A percentile compares a stretch with the other conserved stretches of the same genome.
Evolutionary conservation across 2,329 filamentous ascomycete genomes (phyloP).

Genomic region (Lasiodiplodia citricola): DNA sequence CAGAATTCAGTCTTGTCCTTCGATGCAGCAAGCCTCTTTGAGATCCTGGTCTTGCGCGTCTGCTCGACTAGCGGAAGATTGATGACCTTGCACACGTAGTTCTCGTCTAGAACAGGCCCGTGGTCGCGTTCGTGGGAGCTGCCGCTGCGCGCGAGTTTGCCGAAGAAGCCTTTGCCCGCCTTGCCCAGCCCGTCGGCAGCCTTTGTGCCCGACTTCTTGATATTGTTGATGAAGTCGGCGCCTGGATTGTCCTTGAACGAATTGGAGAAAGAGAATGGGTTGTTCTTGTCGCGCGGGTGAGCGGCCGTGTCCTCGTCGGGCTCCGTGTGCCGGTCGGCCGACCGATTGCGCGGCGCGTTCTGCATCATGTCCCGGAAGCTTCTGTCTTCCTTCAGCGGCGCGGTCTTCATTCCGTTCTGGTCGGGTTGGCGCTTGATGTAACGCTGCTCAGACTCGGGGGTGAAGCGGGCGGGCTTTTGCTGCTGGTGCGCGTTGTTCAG

Average conservation of each 20-base stretch:
- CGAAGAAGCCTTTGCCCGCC: constrained; percentile 81
- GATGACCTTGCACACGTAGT: constrained; percentile 83
- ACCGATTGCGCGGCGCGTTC: constrained; percentile 67
- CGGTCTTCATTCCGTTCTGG: constrained; percentile 61
- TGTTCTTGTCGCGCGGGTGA: constrained; percentile 34
- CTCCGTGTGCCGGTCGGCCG: constrained; percentile 66
- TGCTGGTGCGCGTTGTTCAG: constrained; percentile 36
- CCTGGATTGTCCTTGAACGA: constrained; percentile 66
- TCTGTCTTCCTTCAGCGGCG: constrained; percentile 70
- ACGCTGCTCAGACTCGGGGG: constrained; percentile 33
- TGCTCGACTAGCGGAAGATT: constrained; percentile 87
- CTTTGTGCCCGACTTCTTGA: constrained; percentile 74
- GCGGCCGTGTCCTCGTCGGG: constrained; percentile 39
- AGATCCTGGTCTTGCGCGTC: constrained; percentile 88
- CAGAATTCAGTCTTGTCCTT: constrained; percentile 97
- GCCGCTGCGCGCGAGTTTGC: constrained; percentile 73
- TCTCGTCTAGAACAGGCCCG: constrained; percentile 69
- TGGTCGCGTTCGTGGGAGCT: constrained; percentile 72
- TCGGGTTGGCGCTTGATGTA: constrained; percentile 40
- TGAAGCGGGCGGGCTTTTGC: constrained; percentile 36
- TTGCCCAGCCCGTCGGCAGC: constrained; percentile 72
- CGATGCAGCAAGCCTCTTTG: constrained; percentile 83
- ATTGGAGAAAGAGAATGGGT: constrained; percentile 44
- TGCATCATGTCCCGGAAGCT: constrained; percentile 71
- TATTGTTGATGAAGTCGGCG: constrained; percentile 70